Percentiles rank a stretch among this genome's conserved stretches.
Evolutionary conservation across 306 rosid species (phyloP).

Genomic region (Hippophae rhamnoides): DNA sequence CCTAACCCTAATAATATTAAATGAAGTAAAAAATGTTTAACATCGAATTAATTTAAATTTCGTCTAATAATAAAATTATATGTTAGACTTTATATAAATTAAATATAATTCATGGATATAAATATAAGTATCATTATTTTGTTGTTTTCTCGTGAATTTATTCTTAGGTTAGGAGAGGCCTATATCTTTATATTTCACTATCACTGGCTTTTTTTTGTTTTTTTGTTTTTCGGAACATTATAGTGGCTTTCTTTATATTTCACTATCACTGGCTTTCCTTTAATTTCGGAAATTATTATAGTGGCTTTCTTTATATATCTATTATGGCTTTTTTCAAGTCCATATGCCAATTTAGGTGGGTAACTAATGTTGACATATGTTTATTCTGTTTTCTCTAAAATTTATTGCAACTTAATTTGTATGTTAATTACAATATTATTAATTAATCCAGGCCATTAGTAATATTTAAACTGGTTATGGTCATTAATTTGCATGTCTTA

Average conservation of each 20-base stretch:
- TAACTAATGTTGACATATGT: neutral
- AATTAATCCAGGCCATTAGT: neutral
- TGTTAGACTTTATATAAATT: no score
- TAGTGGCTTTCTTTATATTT: neutral
- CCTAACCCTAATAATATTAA: no score
- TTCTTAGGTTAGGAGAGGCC: conserved; percentile 47
- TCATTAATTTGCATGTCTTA: neutral
- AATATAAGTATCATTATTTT: no score
- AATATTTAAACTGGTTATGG: neutral
- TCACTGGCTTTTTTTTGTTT: no score
- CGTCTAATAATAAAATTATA: no score
- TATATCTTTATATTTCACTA: neutral
- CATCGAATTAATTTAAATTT: no score
- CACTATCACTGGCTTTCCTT: neutral
- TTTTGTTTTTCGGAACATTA: no score
- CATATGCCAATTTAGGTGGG: neutral
- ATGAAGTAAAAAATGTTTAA: no score
- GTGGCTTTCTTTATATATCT: neutral
- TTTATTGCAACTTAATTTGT: neutral
- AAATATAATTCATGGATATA: no score
- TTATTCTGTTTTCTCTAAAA: neutral
- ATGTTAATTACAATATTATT: no score
- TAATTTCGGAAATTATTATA: neutral
- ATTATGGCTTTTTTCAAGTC: neutral
- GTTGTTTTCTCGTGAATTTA: neutral